Evolutionary conservation across 176 grass and related monocot genomes (phyloP).

Genomic region (Cenchrus purpureus): DNA sequence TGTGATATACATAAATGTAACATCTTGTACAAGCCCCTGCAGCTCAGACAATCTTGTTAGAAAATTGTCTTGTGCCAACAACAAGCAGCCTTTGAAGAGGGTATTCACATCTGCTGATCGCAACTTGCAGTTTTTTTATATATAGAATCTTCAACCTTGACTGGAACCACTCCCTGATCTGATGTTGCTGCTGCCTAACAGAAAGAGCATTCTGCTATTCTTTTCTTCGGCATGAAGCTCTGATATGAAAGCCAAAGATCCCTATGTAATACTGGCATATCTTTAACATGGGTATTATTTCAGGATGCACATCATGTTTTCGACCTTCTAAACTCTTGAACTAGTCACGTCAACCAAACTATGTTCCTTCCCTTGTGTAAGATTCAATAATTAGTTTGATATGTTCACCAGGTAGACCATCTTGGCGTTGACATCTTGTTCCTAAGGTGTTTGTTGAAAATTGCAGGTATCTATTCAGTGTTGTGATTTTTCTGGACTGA

Average conservation of each 20-base stretch:
- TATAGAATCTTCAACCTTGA: background rate
- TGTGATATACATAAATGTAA: slow-evolving; percentile 46
- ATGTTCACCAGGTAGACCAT: background rate
- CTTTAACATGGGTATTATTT: background rate
- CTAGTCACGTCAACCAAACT: background rate
- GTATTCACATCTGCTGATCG: slow-evolving; percentile 19
- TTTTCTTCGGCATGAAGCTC: background rate
- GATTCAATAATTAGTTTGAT: background rate
- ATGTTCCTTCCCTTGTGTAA: background rate
- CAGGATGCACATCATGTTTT: background rate
- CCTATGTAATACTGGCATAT: background rate
- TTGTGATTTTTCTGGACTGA: background rate
- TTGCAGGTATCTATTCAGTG: background rate
- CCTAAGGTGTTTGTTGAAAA: background rate
- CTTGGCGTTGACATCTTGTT: background rate
- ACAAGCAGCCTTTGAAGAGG: slow-evolving; percentile 9
- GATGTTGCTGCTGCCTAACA: background rate
- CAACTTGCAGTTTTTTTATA: background rate
- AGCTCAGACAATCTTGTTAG: slow-evolving; percentile 28
- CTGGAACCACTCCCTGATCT: background rate
- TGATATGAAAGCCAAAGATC: slow-evolving; percentile 25
- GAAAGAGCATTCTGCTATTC: background rate
- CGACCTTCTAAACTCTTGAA: background rate
- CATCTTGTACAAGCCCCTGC: slow-evolving; percentile 37
- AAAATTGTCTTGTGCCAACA: slow-evolving; percentile 25